Evolutionary conservation across 1,139 yeast genomes (phyloP), one percentile per base, ranked within the genome.

Genomic region (Kodamaea sp.): DNA sequence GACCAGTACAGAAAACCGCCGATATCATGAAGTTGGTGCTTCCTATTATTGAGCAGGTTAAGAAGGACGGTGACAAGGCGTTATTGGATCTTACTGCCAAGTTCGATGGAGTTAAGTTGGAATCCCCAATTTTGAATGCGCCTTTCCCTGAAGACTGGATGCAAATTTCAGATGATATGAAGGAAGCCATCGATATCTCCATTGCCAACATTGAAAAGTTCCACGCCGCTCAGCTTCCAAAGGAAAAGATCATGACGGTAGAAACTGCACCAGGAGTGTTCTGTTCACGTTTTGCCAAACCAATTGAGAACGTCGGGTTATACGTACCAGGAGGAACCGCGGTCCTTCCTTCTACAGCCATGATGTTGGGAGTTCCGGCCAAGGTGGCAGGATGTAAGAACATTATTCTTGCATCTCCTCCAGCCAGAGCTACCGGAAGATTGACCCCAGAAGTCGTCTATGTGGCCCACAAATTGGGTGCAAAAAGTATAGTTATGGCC

Each of bases 281-380:
- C 38, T 92, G 98, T 66, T 87, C 96, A 7, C 78, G 99, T 54
- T 92, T 92, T 61, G 86, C 97, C 10, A 81, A 96, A 53, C 95
- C 98, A 7, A 89, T 92, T 50, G 95, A 88, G 54, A 82, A 79
- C 39, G 98, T 92, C 33, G 99, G 98, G 39, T 76, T 94, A 42
- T 92, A 92, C 57, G 88, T 92, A 39, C 98, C 99, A 32, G 99
- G 99, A 49, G 99, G 99, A 49, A 89, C 98, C 32, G 99, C 99
- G 1, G 94, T 94, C 20, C 74, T 92, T 46, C 99, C 99, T 24
- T 90, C 97, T 10, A 92, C 99, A 13, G 95, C 98, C 9, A 76
- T 92, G 68, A 92, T 92, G 97, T 76, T 92, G 52, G 97, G 98
- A 53, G 97, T 92, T 25, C 98, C 98, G n/a, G 98, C 98, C 12